Evolutionary conservation across 306 rosid species (phyloP).

Genomic region (Casuarina equisetifolia): DNA sequence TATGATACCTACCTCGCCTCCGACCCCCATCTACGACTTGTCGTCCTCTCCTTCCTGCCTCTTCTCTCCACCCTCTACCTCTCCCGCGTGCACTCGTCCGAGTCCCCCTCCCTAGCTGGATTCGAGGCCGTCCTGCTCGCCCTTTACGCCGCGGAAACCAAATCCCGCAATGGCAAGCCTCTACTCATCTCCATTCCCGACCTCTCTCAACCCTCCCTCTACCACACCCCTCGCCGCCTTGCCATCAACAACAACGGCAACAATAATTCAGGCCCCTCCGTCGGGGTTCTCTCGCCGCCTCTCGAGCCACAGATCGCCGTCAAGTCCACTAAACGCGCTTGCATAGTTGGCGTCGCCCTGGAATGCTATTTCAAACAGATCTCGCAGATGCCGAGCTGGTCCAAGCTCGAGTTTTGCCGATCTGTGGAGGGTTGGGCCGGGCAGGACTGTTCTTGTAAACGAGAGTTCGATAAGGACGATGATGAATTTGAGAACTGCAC

Average conservation of each 20-base stretch:
- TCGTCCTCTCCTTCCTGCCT: conserved; percentile 85
- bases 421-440: conserved; percentile 84
- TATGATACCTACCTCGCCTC: conserved; percentile 88
- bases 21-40: conserved; percentile 87
- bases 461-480: conserved; percentile 40
- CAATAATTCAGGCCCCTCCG: conserved; percentile 33
- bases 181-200: conserved; percentile 75
- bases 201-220: conserved; percentile 85
- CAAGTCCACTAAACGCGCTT: conserved; percentile 84
- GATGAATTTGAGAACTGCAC: conserved; percentile 23
- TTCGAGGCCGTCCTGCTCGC: conserved; percentile 94
- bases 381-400: conserved; percentile 96
- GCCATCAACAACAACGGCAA: conserved; percentile 15
- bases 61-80: conserved; percentile 81
- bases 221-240: conserved; percentile 52
- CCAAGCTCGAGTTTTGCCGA: conserved; percentile 76
- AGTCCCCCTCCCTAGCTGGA: conserved; percentile 75
- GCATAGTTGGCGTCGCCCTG: conserved; percentile 76
- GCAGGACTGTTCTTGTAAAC: conserved; percentile 64
- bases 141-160: conserved; percentile 77
- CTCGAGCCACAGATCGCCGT: conserved; percentile 80
- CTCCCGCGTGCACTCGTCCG: conserved; percentile 66
- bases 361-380: conserved; percentile 85
- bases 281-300: conserved; percentile 69
- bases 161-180: conserved; percentile 79